Evolutionary conservation across 768 basidiomycete genomes (phyloP).

Genomic region (Hemileccinum rubropunctum): DNA sequence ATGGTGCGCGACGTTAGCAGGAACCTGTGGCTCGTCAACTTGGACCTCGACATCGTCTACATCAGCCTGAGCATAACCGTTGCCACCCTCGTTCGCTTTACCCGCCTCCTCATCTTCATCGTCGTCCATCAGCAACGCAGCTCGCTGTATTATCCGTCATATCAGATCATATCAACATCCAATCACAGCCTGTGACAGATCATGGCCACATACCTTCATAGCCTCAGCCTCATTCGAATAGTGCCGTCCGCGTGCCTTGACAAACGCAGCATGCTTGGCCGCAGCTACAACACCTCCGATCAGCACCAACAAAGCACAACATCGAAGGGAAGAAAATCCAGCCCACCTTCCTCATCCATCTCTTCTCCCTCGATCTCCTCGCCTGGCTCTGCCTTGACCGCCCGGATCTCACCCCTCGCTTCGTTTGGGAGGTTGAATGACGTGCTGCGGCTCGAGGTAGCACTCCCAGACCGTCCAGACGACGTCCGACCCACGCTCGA

Average conservation of each 20-base stretch:
- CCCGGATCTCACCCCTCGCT: constrained; percentile 56
- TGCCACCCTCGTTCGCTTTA: background rate
- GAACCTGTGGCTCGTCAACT: background rate
- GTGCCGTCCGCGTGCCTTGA: constrained; percentile 77
- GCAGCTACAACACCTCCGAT: constrained; percentile 48
- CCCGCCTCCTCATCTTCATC: constrained; percentile 41
- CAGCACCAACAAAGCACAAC: background rate
- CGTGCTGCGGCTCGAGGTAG: constrained; percentile 74
- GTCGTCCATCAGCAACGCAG: constrained; percentile 61
- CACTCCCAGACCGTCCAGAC: constrained; percentile 59
- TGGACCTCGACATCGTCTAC: constrained; percentile 8
- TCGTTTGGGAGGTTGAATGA: constrained; percentile 80
- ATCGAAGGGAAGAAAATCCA: constrained; percentile 2
- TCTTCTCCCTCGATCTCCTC: constrained; percentile 73
- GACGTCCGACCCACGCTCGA: constrained; percentile 56
- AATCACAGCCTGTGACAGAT: background rate
- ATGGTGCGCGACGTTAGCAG: background rate
- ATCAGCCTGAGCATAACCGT: constrained; percentile 17
- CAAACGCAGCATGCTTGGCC: constrained; percentile 78
- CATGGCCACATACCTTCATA: constrained; percentile 72
- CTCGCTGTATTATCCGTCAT: constrained; percentile 45
- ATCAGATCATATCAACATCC: background rate
- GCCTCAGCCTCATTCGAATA: constrained; percentile 92
- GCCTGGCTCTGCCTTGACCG: constrained; percentile 38
- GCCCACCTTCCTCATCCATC: constrained; percentile 85